Evolutionary conservation across 2,329 filamentous ascomycete species (phyloP).

Genomic region (Scytalidium sp.): DNA sequence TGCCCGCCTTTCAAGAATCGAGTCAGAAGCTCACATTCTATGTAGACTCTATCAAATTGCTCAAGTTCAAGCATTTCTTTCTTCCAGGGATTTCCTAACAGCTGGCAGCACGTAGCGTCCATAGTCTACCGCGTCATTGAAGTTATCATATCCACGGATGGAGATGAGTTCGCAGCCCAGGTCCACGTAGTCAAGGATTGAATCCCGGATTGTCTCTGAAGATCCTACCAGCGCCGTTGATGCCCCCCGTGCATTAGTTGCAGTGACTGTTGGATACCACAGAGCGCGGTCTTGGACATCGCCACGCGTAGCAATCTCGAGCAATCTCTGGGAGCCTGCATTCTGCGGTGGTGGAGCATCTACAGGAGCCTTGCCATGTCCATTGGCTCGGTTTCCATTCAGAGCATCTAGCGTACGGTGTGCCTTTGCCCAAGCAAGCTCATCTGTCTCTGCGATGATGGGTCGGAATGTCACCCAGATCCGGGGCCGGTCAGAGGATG

Average conservation of each 20-base stretch:
- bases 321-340: constrained; percentile 54
- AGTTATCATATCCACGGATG: constrained; percentile 59
- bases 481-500: constrained; percentile 44
- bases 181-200: constrained; percentile 55
- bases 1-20: too few species aligned
- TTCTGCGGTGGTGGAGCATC: constrained; percentile 52
- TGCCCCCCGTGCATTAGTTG: constrained; percentile 56
- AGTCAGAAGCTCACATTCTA: too few species aligned
- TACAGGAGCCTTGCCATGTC: constrained; percentile 26
- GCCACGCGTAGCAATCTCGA: constrained; percentile 52
- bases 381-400: constrained; percentile 38
- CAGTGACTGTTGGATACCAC: constrained; percentile 63
- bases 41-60: too few species aligned
- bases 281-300: constrained; percentile 59
- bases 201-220: constrained; percentile 48
- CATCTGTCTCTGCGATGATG: constrained; percentile 58
- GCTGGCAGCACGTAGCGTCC: constrained; percentile 51
- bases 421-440: constrained; percentile 60
- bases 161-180: constrained; percentile 55
- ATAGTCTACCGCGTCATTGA: constrained; percentile 58
- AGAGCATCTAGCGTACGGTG: constrained; percentile 52
- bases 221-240: constrained; percentile 58
- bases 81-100: constrained; percentile 37
- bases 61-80: too few species aligned
- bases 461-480: constrained; percentile 66